Percentiles rank a stretch among this genome's conserved stretches.
These are phyloP conservation scores for Aspergillus fructus DNA, from an alignment of 2,329 filamentous ascomycete genomes.

Conservation along the genomic window DNA sequence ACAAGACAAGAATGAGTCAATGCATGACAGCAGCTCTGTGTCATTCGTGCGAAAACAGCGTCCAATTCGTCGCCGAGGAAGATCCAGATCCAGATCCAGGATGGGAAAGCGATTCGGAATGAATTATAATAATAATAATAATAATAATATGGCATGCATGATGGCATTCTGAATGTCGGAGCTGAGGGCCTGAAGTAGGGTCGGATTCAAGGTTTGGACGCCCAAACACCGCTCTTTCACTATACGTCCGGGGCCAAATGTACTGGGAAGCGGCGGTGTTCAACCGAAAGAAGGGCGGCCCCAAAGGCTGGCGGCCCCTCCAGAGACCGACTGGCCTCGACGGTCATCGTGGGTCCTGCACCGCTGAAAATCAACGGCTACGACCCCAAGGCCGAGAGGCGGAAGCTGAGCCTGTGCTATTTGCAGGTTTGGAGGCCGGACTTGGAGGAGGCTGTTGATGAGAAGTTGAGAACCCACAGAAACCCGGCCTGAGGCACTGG, in stretches of 20 bases:
- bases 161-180: neutral
- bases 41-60: neutral
- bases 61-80: neutral
- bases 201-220: neutral
- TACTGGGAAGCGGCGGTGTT: constrained; percentile 7
- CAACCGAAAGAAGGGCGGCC: neutral
- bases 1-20: neutral
- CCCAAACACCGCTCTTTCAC: constrained; percentile 3
- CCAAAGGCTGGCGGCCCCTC: no score
- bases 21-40: neutral
- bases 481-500: no score
- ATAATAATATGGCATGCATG: neutral
- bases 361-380: neutral
- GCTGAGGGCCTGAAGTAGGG: neutral
- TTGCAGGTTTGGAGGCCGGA: no score
- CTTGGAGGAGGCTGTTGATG: neutral
- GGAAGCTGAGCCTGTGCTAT: no score
- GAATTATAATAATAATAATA: neutral
- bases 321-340: no score
- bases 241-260: neutral
- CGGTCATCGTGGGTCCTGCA: neutral
- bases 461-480: neutral
- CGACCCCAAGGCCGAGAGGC: no score
- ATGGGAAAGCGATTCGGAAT: neutral
- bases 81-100: neutral